Evolutionary conservation across 257 asterid species (phyloP), one percentile per base, ranked within the genome.

Genomic region (Jasminum sambac): DNA sequence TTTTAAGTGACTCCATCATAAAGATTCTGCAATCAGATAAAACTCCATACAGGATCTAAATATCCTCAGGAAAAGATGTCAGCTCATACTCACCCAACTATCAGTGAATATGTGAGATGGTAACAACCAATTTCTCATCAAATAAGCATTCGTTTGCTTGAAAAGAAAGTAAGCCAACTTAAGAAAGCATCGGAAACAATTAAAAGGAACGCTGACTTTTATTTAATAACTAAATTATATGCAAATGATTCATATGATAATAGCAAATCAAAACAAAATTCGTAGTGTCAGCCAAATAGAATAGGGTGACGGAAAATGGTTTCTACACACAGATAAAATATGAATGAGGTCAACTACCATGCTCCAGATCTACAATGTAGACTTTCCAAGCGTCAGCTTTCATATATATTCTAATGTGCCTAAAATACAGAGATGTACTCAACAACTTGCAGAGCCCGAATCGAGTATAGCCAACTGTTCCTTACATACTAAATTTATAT

Each of bases 1-100:
- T 66, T 59, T 64, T 77, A 84, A 80, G 67, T 65, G 69, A 71
- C 74, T 50, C 66, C 67, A 64, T 52, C 17, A 42, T 13, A 64
- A 64, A 78, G 7, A 43, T 72, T 52, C 6, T 6, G 17, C 74
- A 38, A 62, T 26, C 34, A 59, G 59, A 74, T 74, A 17, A 34
- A 34, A 8, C 34, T 17, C 61, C 61, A 17, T 55, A 11, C 14
- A 17, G 19, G 17, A 52, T 52, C 4, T 55, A 19, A 19, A 55
- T 4, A 21, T 8, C 14, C 62, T 19, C 26, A 55, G 16, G 23
- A 55, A 19, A 55, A 55, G 26, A 55, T 19, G 62, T 14, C 23
- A 55, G 36, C 62, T 21, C 1, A 21, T 21, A 21, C 8, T 7
- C 8, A 24, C 23, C 62, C 62, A 9, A 7, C 19, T 23, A 55